Base-by-base conservation (phyloP, 768 basidiomycete genomes). In the Hortiboletus flavorubellus region DNA sequence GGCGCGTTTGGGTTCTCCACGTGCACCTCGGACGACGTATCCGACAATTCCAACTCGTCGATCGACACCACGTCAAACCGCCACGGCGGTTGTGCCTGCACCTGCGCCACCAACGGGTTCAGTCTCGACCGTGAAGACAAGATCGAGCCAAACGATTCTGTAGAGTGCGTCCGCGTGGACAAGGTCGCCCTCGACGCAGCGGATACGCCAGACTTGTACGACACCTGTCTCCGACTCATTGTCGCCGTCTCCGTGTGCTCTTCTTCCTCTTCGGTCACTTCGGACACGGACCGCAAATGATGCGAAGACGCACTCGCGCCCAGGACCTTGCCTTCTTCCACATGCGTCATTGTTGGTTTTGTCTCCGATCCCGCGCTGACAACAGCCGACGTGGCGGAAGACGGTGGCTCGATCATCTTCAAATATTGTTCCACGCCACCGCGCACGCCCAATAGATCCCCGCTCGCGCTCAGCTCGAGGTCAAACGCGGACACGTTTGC, bases 21-120 rank as follows among this genome's bases (percentile, higher is more conserved):
- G 18, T 77, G 75, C 31, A 73, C 68, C 39, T 83, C 79, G 1
- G 87, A 89, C 14, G 86, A 88, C 2, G 82, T 79, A 65, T 91
- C 89, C 1, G 89, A 91, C n/a, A 91, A 72, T 54, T 91, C 89
- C 40, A 89, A 71, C 39, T 91, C 90, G 63, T 91, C 89, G 45
- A 91, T 82, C 7, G 88, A 87, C 21, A 86, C 86, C 44, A 90
- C 79, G 55, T 91, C 87, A 46, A 89, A 82, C 56, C 74, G 77
- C 82, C 79, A 88, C 30, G 76, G 80, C 2, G 79, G 73, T 31
- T 75, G 67, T 18, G 67, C 69, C 44, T 72, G 71, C 2, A 71
- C 69, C 47, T 72, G 67, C 30, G 69, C 69, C 9, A 72, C 69
- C 30, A 71, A 18, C 21, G 69, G 71, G 41, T 71, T 71, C 37